Evolutionary conservation across 768 basidiomycete genomes (phyloP).

Genomic region (Agaricus sinodeliciosus): DNA sequence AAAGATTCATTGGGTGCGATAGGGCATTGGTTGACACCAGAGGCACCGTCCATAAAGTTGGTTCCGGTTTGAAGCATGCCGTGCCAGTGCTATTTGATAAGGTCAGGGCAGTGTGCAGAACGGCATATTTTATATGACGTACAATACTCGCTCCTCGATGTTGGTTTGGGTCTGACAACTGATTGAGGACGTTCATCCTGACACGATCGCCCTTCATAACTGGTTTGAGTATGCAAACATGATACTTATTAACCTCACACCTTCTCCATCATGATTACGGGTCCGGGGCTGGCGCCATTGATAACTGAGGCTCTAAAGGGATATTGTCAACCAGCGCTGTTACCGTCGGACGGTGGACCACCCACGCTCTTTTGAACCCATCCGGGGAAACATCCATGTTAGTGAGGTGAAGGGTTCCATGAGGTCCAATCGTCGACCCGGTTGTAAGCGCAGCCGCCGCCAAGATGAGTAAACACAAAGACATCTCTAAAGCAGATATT

Average conservation of each 20-base stretch:
- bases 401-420: not conserved
- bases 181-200: slow-evolving; percentile 37
- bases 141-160: slow-evolving; percentile 43
- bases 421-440: not conserved
- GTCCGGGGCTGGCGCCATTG: slow-evolving; percentile 8
- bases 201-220: slow-evolving; percentile 28
- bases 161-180: slow-evolving; percentile 41
- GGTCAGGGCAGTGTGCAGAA: not conserved
- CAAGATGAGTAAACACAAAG: not conserved
- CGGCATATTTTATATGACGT: slow-evolving; percentile 8
- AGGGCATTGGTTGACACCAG: slow-evolving; percentile 34
- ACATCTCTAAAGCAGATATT: not conserved
- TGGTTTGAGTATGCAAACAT: too few species aligned
- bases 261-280: slow-evolving; percentile 10
- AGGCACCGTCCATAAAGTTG: slow-evolving; percentile 33
- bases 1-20: slow-evolving; percentile 32
- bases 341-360: slow-evolving; percentile 5
- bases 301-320: not conserved
- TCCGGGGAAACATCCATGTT: slow-evolving; percentile 6
- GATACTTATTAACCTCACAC: not conserved
- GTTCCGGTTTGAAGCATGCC: slow-evolving; percentile 30
- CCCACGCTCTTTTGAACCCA: slow-evolving; percentile 9
- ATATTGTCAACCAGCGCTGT: not conserved
- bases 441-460: not conserved
- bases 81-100: slow-evolving; percentile 34